Evolutionary conservation across 345 rosid genomes (phyloP).

Genomic region (Arabidopsis suecica): DNA sequence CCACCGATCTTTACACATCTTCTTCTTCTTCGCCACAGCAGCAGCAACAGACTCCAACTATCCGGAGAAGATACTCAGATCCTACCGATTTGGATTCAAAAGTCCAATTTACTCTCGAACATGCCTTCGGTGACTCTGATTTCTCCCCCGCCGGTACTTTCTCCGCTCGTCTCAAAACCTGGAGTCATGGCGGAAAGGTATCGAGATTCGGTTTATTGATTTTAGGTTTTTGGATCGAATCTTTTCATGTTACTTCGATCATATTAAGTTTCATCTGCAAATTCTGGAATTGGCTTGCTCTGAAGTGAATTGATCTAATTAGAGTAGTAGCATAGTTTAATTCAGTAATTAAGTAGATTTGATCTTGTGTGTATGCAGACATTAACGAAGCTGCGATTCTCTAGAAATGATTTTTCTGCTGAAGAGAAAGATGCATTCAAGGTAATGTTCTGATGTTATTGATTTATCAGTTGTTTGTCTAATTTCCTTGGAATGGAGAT

Average conservation of each 20-base stretch:
- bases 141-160: constrained; percentile 84
- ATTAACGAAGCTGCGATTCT: constrained; percentile 88
- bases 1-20: constrained; percentile 50
- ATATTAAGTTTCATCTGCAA: background rate
- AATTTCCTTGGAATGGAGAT: background rate
- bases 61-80: constrained; percentile 69
- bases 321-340: background rate
- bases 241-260: background rate
- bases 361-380: constrained; percentile 53
- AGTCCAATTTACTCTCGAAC: constrained; percentile 90
- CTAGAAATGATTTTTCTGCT: constrained; percentile 65
- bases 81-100: constrained; percentile 80
- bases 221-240: background rate
- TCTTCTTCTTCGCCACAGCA: constrained; percentile 22
- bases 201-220: background rate
- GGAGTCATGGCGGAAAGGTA: constrained; percentile 85
- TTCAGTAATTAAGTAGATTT: constrained; percentile 1
- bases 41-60: constrained; percentile 38
- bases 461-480: background rate
- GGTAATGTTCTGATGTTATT: constrained; percentile 44
- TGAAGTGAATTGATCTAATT: constrained; percentile 3
- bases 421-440: constrained; percentile 73
- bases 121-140: constrained; percentile 89
- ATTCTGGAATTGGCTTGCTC: constrained; percentile 1
- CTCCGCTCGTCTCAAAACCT: constrained; percentile 91